Base-by-base conservation (phyloP, 371 early-diverging fungal genomes). In the Mycotypha africana region DNA sequence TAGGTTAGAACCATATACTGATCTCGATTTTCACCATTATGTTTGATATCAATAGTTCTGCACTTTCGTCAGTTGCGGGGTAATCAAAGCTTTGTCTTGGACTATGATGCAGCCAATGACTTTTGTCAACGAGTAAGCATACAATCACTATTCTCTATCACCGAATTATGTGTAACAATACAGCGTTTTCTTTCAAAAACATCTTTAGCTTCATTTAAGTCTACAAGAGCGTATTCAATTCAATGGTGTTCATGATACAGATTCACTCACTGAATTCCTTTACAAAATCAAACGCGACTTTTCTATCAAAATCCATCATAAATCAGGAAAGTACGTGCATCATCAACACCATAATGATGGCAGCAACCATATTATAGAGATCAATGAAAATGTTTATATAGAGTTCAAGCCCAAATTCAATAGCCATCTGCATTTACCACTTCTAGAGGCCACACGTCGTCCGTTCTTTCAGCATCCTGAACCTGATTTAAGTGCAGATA, bases 221-320 rank as follows among this genome's bases (percentile, higher is more conserved):
- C 49, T 55, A 20, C 51, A 74, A 34, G 74, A 80, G 49, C 67
- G 58, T 7, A 54, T 66, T 25, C 58, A 62, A 32, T 70, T 80
- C 8, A 67, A 74, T 28, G 73, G 70, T 9, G 71, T 80, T n/a
- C 71, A 69, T 24, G 76, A 76, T 24, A 77, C 70, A 12, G 80
- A 80, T 25, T 65, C 67, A 4, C 47, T 80, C 14, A 70, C 67
- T n/a, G 60, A 60, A 19, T 80, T 77, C 39, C 50, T 80, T 28
- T 71, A 76, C 46, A 71, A 77, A 19, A 58, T 63, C 8, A 68
- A 69, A 19, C 68, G 71, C 4, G 76, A 77, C 3, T 80, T 75
- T 45, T 76, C 78, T 7, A 76, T 80, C 24, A 74, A 72, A 41
- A 72, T 80, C 12, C 71, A 76, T 23, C 62, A 72, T 23, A 56